Evolutionary conservation across 768 basidiomycete genomes (phyloP), one percentile per base, ranked within the genome.

Genomic region (Rhizopogon roseolus): DNA sequence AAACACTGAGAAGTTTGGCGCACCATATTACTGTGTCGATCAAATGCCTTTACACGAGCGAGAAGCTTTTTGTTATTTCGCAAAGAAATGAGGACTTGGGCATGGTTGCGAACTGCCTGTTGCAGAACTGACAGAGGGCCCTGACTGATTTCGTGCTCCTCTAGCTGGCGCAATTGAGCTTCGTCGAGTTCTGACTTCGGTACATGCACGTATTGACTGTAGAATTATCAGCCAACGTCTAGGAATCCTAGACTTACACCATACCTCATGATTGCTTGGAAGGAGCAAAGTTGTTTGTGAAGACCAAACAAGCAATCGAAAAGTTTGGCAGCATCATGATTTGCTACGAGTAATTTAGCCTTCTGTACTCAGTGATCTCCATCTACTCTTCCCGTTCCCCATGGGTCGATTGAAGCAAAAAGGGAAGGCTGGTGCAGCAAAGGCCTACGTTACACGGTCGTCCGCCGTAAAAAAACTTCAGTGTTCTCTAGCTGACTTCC

Each of bases 1-100:
- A 14, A 39, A 50, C 46, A 39, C 22, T 43, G 9, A 50, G 49
- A 42, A 53, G 22, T 6, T 48, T 22, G 40, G 72, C 85, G 45
- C 60, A 92, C 96, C 95, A 99, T 98, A 68, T 99, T 99, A 63
- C 92, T 91, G 73, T 99, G 97, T 67, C 97, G 81, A 71, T 99
- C 97, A 68, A 99, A 99, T 0, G 97, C 97, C 72, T 99, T 99
- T 53, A 98, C 95, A 48, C 95, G 84, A 34, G 92, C 91, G 44
- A 94, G 80, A 36, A 99, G 76, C 72, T 99, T 99, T 78, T 96
- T 98, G 81, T 98, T 98, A 77, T 98, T 99, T 63, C 97, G 80
- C 53, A 99, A 78, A 17, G 94, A 95, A 65, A 99, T 95, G 58
- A 99, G 85, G 60, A 99, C 90, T 75, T 99, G 97, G 11, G 95